Conservation (phyloP, 805 yeast genomes). For the Spathaspora gorwiae region DNA sequence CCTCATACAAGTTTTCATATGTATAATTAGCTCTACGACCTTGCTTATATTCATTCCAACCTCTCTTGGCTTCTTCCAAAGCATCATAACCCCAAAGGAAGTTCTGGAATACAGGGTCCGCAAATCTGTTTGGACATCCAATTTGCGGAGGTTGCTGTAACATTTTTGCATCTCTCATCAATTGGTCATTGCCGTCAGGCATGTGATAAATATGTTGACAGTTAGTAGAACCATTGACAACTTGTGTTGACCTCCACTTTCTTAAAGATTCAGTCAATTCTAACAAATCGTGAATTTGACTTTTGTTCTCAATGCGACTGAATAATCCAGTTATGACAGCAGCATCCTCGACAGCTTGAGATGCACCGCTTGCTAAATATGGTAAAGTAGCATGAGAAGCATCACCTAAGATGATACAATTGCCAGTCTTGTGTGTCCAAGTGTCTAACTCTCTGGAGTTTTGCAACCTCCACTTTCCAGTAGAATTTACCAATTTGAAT, state of each 20-base stretch:
- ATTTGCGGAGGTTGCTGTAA: conserved; percentile 12
- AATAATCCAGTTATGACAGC: conserved; percentile 22
- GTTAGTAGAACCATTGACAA: conserved; percentile 19
- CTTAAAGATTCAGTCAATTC: conserved; percentile 15
- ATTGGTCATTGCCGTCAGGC: conserved; percentile 23
- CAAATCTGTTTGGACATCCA: conserved; percentile 21
- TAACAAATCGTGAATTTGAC: conserved; percentile 15
- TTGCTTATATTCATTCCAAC: conserved; percentile 10
- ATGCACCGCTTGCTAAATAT: conserved; percentile 29
- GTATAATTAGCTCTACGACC: conserved; percentile 5
- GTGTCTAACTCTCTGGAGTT: conserved; percentile 17
- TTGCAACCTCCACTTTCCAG: conserved; percentile 25
- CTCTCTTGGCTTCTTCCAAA: conserved; percentile 18
- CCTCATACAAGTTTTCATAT: conserved; percentile 7
- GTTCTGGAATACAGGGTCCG: conserved; percentile 21
- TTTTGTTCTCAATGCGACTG: conserved; percentile 10
- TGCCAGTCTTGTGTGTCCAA: conserved; percentile 24
- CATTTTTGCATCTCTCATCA: conserved; percentile 16
- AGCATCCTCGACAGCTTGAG: conserved; percentile 31
- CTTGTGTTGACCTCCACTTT: conserved; percentile 19
- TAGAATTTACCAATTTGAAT: conserved; percentile 14
- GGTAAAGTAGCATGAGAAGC: conserved; percentile 34
- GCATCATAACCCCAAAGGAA: conserved; percentile 23
- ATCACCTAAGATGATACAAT: conserved; percentile 28
- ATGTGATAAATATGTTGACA: conserved; percentile 19